phyloP scores from a whole-genome alignment of 2,329 filamentous ascomycete species.

The Clonostachys rosea region DNA sequence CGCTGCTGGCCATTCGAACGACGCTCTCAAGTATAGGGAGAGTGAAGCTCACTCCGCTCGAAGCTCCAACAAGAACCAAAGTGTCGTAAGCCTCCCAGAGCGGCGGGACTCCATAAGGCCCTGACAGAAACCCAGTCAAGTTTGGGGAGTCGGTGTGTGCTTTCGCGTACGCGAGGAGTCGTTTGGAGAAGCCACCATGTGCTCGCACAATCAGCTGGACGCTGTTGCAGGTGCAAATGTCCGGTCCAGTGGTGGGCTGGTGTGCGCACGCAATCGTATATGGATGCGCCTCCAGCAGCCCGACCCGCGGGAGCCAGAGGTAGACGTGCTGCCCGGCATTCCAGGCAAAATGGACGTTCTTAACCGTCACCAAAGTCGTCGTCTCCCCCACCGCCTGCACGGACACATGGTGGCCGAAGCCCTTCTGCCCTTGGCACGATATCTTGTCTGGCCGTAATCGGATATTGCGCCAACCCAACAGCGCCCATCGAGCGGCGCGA shows the following conservation, averaged over 20 bases:
- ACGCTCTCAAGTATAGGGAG: conserved; percentile 13
- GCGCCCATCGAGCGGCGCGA: conserved; percentile 14
- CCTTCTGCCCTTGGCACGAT: conserved; percentile 5
- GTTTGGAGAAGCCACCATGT: conserved; percentile 11
- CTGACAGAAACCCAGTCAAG: conserved; percentile 10
- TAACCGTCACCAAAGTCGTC: conserved; percentile 62
- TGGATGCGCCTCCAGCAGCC: conserved; percentile 13
- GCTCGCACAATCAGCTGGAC: conserved; percentile 13
- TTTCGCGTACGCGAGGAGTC: conserved; percentile 12
- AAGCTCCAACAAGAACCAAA: conserved; percentile 11
- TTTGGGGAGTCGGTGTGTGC: conserved; percentile 4
- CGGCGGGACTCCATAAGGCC: conserved; percentile 10
- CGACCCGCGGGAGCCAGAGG: conserved; percentile 13
- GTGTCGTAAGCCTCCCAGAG: conserved; percentile 16
- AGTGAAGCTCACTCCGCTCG: conserved; percentile 13
- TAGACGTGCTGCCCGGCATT: conserved; percentile 15
- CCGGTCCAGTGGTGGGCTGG: conserved; percentile 29
- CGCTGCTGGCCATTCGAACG: conserved; percentile 1
- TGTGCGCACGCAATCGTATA: conserved; percentile 22
- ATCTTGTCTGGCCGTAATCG: conserved; percentile 3
- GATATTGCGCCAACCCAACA: conserved; percentile 15
- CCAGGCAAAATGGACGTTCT: conserved; percentile 13
- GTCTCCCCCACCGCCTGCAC: conserved; percentile 63
- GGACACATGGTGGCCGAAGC: conserved; percentile 11
- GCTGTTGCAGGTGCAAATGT: conserved; percentile 5